A percentile compares a stretch with the other conserved stretches of the same genome.
phyloP scores from a whole-genome alignment of 768 basidiomycete genomes.

The Scleroderma bovista region DNA sequence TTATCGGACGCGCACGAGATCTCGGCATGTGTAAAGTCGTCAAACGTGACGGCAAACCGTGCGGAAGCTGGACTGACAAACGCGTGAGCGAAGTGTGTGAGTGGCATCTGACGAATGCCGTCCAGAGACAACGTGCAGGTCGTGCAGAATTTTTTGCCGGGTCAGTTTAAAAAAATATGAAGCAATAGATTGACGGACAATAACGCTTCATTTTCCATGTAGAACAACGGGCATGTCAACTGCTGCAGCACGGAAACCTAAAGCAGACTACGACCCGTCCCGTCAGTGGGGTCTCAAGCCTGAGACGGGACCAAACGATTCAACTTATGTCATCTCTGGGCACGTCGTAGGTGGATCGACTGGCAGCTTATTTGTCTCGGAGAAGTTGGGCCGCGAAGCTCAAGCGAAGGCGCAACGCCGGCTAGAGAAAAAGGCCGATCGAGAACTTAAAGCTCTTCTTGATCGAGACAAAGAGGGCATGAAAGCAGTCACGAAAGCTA shows the following conservation, averaged over 20 bases:
- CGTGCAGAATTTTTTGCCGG: slow-evolving; percentile 84
- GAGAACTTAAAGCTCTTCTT: slow-evolving; percentile 52
- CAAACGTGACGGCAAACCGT: slow-evolving; percentile 75
- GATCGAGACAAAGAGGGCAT: slow-evolving; percentile 64
- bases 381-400: slow-evolving; percentile 74
- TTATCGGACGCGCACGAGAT: slow-evolving; percentile 83
- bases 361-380: slow-evolving; percentile 46
- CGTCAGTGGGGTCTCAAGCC: slow-evolving; percentile 77
- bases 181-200: background rate
- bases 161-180: slow-evolving; percentile 36
- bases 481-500: slow-evolving; percentile 55
- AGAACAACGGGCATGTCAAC: slow-evolving; percentile 73
- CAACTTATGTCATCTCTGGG: slow-evolving; percentile 80
- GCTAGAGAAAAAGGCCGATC: slow-evolving; percentile 55
- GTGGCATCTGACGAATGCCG: slow-evolving; percentile 80
- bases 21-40: slow-evolving; percentile 78
- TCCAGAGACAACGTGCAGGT: slow-evolving; percentile 65
- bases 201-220: background rate
- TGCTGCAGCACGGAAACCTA: slow-evolving; percentile 42
- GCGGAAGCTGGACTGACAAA: slow-evolving; percentile 89
- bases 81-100: slow-evolving; percentile 85
- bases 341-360: slow-evolving; percentile 56
- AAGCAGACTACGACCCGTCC: slow-evolving; percentile 56
- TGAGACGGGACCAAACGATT: slow-evolving; percentile 29
- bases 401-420: slow-evolving; percentile 72